Evolutionary conservation across 805 yeast species (phyloP), one percentile per base, ranked within the genome.

Genomic region (Candida stauntonica): DNA sequence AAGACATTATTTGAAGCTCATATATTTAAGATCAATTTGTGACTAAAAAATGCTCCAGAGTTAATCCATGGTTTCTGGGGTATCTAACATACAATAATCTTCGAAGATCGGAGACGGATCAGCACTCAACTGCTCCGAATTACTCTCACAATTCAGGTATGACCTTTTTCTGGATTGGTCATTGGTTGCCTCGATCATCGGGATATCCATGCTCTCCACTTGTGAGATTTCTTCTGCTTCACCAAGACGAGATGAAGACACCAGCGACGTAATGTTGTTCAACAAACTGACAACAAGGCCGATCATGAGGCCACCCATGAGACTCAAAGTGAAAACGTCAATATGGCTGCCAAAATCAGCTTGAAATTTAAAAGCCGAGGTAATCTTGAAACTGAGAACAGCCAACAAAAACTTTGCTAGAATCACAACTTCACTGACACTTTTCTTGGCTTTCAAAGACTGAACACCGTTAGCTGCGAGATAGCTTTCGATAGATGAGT

Each of bases 231-330:
- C 29, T 13, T 6, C 29, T 17, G 9, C 6, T 6, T 16, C 20
- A 3, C 7, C 17, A 7, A 5, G 11, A 18, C 14, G n/a, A 32
- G 16, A n/a, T 14, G 31, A 8, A 2, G 24, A 15, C 5, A 19
- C 4, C 6, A 17, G 23, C 3, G 32, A 21, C 3, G 34, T 18
- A 7, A 41, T 16, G 31, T 34, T 35, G 39, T 36, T 26, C 32
- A 33, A 39, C 44, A 42, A 33, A 19, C 39, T 41, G 11, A 29
- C 29, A 21, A 41, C 26, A n/a, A 35, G 7, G 11, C 20, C 14
- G n/a, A 41, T 29, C 17, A 46, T 19, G 14, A 46, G 28, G 11
- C 16, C n/a, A 11, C 47, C 50, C 41, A 46, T 23, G 26, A 40
- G n/a, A 5, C 23, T 14, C 40, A 46, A 43, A 3, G 33, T 36